phyloP scores from a whole-genome alignment of 2,329 filamentous ascomycete species.

The Pestalotiopsis sp. region DNA sequence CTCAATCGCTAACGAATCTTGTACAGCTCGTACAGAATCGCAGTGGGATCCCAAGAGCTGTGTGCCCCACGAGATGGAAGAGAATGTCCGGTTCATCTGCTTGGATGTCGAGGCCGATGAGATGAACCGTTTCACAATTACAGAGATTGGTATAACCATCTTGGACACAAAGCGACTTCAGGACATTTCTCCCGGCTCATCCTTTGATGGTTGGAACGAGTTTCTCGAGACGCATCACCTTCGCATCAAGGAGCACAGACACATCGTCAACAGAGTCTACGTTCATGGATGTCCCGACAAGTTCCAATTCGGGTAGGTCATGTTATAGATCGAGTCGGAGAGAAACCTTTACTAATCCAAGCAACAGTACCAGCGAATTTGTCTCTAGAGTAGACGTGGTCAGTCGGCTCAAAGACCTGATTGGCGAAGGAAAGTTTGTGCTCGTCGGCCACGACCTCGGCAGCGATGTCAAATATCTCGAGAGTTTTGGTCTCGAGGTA shows the following conservation, averaged over 20 bases:
- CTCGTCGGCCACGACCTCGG: constrained; percentile 78
- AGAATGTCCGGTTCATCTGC: constrained; percentile 70
- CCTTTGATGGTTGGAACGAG: constrained; percentile 68
- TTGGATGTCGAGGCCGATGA: constrained; percentile 88
- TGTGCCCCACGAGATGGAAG: constrained; percentile 51
- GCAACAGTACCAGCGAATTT: constrained; percentile 44
- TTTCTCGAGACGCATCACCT: constrained; percentile 75
- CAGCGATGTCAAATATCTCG: constrained; percentile 71
- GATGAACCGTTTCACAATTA: constrained; percentile 64
- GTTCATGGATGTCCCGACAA: constrained; percentile 73
- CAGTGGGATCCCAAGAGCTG: constrained; percentile 23
- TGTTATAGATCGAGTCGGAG: neutral
- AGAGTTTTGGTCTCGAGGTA: constrained; percentile 65
- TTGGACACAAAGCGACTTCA: constrained; percentile 69
- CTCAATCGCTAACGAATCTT: neutral
- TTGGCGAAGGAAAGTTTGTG: constrained; percentile 57
- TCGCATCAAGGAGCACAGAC: constrained; percentile 69
- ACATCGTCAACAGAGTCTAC: constrained; percentile 69
- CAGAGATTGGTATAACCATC: constrained; percentile 83
- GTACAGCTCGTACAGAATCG: neutral
- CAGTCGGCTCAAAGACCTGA: constrained; percentile 37
- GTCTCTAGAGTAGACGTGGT: constrained; percentile 37
- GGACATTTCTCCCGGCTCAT: constrained; percentile 59
- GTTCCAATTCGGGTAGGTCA: constrained; percentile 75
- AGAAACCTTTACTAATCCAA: constrained; percentile 16